Base-by-base conservation (phyloP, 352 stramenopile genomes). In the Elongisporangium anandrum region DNA sequence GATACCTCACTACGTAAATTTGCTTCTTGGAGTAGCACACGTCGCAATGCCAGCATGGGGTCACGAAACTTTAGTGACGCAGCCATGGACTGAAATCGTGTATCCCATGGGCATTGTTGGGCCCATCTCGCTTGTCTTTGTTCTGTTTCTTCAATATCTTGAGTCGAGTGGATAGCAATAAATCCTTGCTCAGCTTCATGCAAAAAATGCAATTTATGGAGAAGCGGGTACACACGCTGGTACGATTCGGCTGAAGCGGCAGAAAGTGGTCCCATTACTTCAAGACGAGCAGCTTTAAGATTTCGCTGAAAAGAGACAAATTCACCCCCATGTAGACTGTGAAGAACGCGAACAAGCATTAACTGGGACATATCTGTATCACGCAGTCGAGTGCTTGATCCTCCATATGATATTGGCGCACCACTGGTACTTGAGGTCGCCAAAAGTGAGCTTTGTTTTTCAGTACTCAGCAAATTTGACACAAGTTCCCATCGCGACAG, bases 401-500 rank as follows among this genome's bases (percentile, higher is more conserved):
- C 50, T n/a, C 19, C 56, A 41, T 38, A n/a, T 17, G 47, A 26
- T 15, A 8, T 49, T 15, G 49, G 54, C 4, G n/a, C 50, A 48
- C 39, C 65, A 52, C n/a, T 56, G 21, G 52, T 26, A 4, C 49
- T 55, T 12, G 69, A 78, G 20, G 70, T 73, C 8, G 78, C 56
- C 23, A 90, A 68, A 50, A 89, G 52, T 15, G 81, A 79, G 15
- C 75, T 87, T 55, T 90, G 71, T n/a, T 85, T 86, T 52, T 93
- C 83, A 0, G 84, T 77, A 21, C 84, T 88, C 17, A 96, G 54
- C 22, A 94, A 52, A 60, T 94, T 82, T 9, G 81, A 66, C 0
- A 96, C 65, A 19, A 95, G 65, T 12, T 92, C 81, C 87, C 87
- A 96, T 24, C 85, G 75, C 54, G 81, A 93, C 23, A 96, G 70